Evolutionary conservation across 768 basidiomycete genomes (phyloP).

Genomic region (Cubamyces lactineus): DNA sequence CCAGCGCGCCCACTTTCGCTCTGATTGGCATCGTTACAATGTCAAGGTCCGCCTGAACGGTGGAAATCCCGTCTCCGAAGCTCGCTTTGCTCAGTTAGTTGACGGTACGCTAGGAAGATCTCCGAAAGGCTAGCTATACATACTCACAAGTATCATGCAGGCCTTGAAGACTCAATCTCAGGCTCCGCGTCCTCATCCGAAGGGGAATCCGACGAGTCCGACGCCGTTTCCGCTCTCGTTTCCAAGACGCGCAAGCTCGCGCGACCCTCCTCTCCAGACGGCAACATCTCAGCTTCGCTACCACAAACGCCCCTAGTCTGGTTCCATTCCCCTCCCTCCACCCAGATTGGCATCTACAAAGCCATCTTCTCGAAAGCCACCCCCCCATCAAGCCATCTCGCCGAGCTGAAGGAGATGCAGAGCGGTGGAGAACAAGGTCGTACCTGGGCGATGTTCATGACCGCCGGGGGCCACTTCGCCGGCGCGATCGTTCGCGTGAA

Average conservation of each 20-base stretch:
- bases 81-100: constrained; percentile 74
- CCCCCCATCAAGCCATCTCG: constrained; percentile 51
- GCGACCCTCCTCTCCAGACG: constrained; percentile 52
- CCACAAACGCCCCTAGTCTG: constrained; percentile 78
- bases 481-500: constrained; percentile 84
- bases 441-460: constrained; percentile 95
- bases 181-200: constrained; percentile 83
- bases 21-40: constrained; percentile 99
- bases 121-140: not conserved
- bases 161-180: constrained; percentile 85
- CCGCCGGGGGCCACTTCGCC: constrained; percentile 97
- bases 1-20: constrained; percentile 85
- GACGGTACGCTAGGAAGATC: constrained; percentile 60
- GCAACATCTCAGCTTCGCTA: constrained; percentile 36
- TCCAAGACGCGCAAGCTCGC: constrained; percentile 30
- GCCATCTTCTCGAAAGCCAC: constrained; percentile 62
- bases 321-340: constrained; percentile 87
- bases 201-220: constrained; percentile 60
- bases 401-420: constrained; percentile 71
- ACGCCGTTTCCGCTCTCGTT: constrained; percentile 70
- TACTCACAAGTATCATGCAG: constrained; percentile 38
- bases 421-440: constrained; percentile 53
- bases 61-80: constrained; percentile 63
- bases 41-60: constrained; percentile 79
- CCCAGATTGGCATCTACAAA: constrained; percentile 89